These are phyloP conservation scores for Sanghuangporus weigelae DNA, from an alignment of 1,284 basidiomycete genomes.

Conservation along the genomic window DNA sequence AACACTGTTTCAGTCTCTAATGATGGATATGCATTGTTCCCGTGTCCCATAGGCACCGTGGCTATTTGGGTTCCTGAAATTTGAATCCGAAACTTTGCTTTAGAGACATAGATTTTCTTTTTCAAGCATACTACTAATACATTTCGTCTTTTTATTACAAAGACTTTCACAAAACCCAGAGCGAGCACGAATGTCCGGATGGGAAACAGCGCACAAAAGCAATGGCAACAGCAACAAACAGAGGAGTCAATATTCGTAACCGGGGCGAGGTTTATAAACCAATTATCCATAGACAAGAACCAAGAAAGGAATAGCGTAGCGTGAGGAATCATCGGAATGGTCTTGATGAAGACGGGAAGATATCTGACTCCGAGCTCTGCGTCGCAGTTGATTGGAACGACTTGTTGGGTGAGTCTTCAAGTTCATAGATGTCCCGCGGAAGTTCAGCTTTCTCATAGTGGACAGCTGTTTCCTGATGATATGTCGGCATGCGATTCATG, in stretches of 20 bases:
- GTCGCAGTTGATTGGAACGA: not conserved
- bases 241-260: too few species aligned
- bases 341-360: not conserved
- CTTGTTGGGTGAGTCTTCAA: not conserved
- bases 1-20: slow-evolving; percentile 38
- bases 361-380: slow-evolving; percentile 2
- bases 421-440: slow-evolving; percentile 6
- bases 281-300: not conserved
- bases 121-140: not conserved
- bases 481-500: slow-evolving; percentile 14
- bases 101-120: not conserved
- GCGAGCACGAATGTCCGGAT: too few species aligned
- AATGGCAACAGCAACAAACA: too few species aligned
- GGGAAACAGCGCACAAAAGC: too few species aligned
- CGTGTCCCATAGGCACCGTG: slow-evolving; percentile 44
- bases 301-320: not conserved
- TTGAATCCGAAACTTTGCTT: not conserved
- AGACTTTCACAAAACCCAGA: too few species aligned
- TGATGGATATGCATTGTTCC: slow-evolving; percentile 57
- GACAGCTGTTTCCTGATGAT: not conserved
- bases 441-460: slow-evolving; percentile 7
- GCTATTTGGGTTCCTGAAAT: slow-evolving; percentile 48
- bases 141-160: not conserved
- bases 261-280: too few species aligned
- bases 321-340: not conserved